Evolutionary conservation across 2,329 filamentous ascomycete genomes (phyloP).

Genomic region (Paracamarosporium sp.): DNA sequence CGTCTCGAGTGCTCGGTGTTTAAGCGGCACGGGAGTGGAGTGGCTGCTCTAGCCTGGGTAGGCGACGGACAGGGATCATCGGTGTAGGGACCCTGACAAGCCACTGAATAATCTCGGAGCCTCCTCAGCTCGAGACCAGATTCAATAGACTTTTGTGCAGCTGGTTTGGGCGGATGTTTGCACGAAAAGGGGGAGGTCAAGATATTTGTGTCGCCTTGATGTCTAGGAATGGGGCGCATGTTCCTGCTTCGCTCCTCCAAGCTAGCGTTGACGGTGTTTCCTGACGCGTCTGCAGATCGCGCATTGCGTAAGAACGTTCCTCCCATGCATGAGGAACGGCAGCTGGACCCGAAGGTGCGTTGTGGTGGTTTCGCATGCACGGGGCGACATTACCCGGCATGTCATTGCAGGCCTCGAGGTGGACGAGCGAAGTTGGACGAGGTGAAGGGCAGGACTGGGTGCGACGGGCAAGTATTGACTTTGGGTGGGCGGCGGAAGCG

Average conservation of each 20-base stretch:
- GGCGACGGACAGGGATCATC: not conserved
- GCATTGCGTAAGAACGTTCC: not conserved
- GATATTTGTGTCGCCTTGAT: not conserved
- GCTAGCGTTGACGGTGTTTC: not conserved
- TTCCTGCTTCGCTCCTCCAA: not conserved
- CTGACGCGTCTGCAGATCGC: not conserved
- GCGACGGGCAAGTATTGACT: not conserved
- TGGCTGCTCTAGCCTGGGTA: not conserved
- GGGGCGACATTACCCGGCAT: conserved; percentile 7
- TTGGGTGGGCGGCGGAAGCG: conserved; percentile 4
- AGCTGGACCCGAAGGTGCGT: not conserved
- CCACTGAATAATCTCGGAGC: not conserved
- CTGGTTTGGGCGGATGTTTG: not conserved
- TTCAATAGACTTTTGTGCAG: not conserved
- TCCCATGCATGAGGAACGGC: conserved; percentile 1
- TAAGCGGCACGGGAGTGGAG: not conserved
- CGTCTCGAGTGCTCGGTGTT: not conserved
- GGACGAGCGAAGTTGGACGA: not conserved
- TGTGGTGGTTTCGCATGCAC: conserved; percentile 7
- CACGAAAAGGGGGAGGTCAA: not conserved
- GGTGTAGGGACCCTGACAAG: not conserved
- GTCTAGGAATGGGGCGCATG: not conserved
- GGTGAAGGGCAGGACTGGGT: not conserved
- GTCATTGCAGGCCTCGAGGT: not conserved
- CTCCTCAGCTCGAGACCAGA: not conserved